phyloP scores from a whole-genome alignment of 306 rosid species.

The Leucaena leucocephala region DNA sequence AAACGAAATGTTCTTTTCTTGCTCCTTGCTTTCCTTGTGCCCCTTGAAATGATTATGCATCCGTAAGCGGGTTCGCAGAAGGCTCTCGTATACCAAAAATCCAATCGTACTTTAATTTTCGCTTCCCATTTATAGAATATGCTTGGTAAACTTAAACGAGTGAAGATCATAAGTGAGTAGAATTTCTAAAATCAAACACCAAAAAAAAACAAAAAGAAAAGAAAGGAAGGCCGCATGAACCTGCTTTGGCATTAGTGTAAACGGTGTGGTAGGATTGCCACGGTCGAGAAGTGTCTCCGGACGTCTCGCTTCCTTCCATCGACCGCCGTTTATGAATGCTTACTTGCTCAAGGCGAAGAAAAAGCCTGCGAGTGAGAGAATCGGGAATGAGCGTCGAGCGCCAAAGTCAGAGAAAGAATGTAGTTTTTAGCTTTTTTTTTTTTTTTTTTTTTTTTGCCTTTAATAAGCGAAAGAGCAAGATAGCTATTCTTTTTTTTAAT shows the following conservation, averaged over 20 bases:
- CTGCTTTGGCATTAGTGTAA: constrained; percentile 93
- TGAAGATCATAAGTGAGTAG: background rate
- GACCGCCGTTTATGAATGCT: constrained; percentile 5
- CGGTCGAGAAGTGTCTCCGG: constrained; percentile 53
- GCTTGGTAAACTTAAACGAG: background rate
- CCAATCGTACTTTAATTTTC: background rate
- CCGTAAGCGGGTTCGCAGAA: background rate
- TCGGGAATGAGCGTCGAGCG: background rate
- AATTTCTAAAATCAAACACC: background rate
- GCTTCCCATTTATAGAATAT: background rate
- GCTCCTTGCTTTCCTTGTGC: background rate
- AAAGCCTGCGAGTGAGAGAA: background rate
- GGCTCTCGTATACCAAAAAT: background rate
- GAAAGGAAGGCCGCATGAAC: constrained; percentile 29
- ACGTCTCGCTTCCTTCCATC: constrained; percentile 52
- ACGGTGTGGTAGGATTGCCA: constrained; percentile 91
- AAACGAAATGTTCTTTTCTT: background rate
- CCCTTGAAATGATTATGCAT: background rate
- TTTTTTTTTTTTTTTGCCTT: too few relatives aligned
- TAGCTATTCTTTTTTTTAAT: too few relatives aligned
- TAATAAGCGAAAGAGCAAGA: too few relatives aligned
- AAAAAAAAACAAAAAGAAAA: background rate
- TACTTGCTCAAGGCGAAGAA: constrained; percentile 1
- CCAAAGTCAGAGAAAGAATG: background rate
- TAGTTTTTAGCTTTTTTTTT: too few relatives aligned